Evolutionary conservation across 805 yeast species (phyloP), one percentile per base, ranked within the genome.

Genomic region (Candida sphagnicola): DNA sequence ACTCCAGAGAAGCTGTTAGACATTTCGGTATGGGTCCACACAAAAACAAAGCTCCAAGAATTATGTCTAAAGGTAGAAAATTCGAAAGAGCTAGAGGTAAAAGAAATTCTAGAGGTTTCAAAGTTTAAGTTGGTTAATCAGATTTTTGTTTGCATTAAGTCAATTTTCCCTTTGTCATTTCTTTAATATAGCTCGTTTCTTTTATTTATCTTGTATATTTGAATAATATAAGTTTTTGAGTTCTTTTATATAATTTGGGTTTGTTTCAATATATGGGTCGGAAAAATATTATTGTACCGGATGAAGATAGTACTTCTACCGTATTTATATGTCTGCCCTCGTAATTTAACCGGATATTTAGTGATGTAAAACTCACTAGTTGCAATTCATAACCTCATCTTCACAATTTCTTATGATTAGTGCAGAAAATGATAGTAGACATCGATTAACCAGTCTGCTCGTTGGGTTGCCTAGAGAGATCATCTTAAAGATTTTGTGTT

Each of bases 61-160:
- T 93, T 74, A 64, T 75, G 67, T 91, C 98, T 51, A 89, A 79
- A 74, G 99, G 99, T 74, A 93, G 98, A 85, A 93, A 93, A 80
- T 93, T 93, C 84, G 99, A 93, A 84, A 89, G 93, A 78, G 99
- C 97, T 66, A 93, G 99, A 87, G 99, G 99, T 84, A 95, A 85
- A 77, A 83, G 99, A 80, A 84, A 80, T 74, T 90, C 98, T 59
- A 89, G 95, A 84, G 99, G 96, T 80, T 93, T 93, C 99, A 93
- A 93, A 86, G 99, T 93, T 78, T 93, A 91, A 88, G 57, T 50
- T 47, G 42, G 41, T 28, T 36, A 33, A 31, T 32, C 23, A 34
- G 30, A 30, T 37, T 39, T 23, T 16, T 18, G 16, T 35, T 31
- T 25, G 23, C 34, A 19, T 36, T 31, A 21, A 28, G 19, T 34